Conservation (phyloP, 148 eudicot genomes). For the Fallopia convolvulus region DNA sequence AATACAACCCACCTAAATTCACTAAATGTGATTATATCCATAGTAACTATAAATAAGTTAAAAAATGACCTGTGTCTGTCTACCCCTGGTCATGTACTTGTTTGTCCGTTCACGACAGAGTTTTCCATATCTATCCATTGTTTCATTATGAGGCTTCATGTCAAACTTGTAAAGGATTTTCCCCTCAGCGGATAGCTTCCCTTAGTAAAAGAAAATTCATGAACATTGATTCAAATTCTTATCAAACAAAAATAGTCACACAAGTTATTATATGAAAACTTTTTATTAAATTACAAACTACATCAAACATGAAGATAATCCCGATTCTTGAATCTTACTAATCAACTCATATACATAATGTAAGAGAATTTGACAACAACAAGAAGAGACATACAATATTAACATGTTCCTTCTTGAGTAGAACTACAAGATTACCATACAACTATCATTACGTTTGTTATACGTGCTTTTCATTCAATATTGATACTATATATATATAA, state of each 20-base stretch:
- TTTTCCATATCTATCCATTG: constrained; percentile 70
- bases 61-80: constrained; percentile 66
- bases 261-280: neutral
- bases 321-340: neutral
- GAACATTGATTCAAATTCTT: neutral
- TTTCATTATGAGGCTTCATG: constrained; percentile 76
- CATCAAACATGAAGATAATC: neutral
- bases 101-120: constrained; percentile 78
- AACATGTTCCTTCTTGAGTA: neutral
- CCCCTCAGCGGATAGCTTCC: constrained; percentile 72
- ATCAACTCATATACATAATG: neutral
- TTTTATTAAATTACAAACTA: neutral
- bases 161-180: constrained; percentile 70
- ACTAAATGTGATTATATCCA: neutral
- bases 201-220: constrained; percentile 23
- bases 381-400: neutral
- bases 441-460: no score
- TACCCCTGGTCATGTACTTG: constrained; percentile 53
- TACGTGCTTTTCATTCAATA: no score
- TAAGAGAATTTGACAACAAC: neutral
- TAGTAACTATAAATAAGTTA: neutral
- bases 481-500: no score
- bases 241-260: no score
- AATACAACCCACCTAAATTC: neutral
- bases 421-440: no score